Conservation (phyloP, 192 early-diverging fungal genomes). For the Coemansia sp. region DNA sequence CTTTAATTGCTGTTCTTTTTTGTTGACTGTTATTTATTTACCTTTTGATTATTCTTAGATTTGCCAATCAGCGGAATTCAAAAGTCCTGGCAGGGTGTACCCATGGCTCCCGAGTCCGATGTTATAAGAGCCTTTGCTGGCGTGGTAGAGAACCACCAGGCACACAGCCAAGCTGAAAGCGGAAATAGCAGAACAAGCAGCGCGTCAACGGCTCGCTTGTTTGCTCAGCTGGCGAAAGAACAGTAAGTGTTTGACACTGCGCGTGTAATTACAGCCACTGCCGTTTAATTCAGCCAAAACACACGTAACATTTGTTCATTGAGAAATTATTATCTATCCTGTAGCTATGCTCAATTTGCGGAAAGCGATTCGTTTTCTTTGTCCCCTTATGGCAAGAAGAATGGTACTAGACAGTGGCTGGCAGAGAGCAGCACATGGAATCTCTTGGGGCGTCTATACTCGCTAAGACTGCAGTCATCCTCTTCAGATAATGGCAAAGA, state of each 20-base stretch:
- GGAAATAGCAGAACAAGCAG: background rate
- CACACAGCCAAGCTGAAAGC: background rate
- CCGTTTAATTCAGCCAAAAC: background rate
- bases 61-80: background rate
- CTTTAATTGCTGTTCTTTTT: conserved; percentile 3
- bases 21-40: conserved; percentile 14
- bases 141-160: conserved; percentile 24
- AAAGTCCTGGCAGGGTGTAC: too few species aligned
- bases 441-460: conserved; percentile 42
- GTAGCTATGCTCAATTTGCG: background rate
- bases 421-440: conserved; percentile 54
- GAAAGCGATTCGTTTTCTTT: background rate
- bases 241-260: conserved; percentile 24
- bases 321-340: background rate
- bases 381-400: conserved; percentile 7
- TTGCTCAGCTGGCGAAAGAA: conserved; percentile 29
- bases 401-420: conserved; percentile 31
- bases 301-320: background rate
- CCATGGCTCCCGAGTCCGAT: conserved; percentile 6
- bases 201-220: conserved; percentile 18
- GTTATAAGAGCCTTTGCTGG: conserved; percentile 37
- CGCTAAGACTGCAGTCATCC: conserved; percentile 22
- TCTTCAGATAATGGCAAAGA: background rate
- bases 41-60: background rate
- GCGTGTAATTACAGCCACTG: background rate